A percentile compares a stretch with the other conserved stretches of the same genome.
Evolutionary conservation across 176 grass and related monocot genomes (phyloP).

Genomic region (Ananas comosus): DNA sequence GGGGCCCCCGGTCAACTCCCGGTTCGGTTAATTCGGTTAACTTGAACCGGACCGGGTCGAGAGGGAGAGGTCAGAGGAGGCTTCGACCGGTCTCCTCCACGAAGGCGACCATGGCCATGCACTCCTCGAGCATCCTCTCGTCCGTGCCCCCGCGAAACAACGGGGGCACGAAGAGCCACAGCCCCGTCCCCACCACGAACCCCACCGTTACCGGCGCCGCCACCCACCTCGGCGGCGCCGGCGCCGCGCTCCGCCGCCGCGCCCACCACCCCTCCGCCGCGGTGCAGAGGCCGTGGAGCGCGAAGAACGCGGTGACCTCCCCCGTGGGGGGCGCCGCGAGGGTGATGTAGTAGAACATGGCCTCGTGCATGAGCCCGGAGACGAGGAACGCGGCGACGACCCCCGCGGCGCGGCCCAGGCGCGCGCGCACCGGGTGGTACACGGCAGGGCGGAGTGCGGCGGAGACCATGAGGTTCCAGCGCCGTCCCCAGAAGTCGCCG

Average conservation of each 20-base stretch:
- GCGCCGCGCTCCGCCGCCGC: slow-evolving; percentile 6
- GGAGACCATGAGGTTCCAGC: slow-evolving; percentile 65
- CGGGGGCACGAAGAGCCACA: slow-evolving; percentile 45
- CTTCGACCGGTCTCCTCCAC: slow-evolving; percentile 17
- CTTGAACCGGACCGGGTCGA: neutral
- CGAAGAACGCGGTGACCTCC: slow-evolving; percentile 43
- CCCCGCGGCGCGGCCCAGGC: slow-evolving; percentile 20
- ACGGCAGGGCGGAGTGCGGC: slow-evolving; percentile 48
- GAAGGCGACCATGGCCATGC: slow-evolving; percentile 25
- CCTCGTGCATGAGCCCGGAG: slow-evolving; percentile 76
- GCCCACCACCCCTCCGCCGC: slow-evolving; percentile 33
- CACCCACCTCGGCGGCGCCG: slow-evolving; percentile 1
- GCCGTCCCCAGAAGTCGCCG: slow-evolving; percentile 45
- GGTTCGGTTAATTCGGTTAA: neutral
- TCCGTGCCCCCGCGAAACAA: slow-evolving; percentile 33
- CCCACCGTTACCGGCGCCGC: slow-evolving; percentile 35
- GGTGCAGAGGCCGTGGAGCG: slow-evolving; percentile 44
- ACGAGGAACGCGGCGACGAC: slow-evolving; percentile 43
- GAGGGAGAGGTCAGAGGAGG: neutral
- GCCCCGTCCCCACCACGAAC: slow-evolving; percentile 35
- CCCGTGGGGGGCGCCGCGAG: slow-evolving; percentile 18
- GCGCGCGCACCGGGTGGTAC: slow-evolving; percentile 31
- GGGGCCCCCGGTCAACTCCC: too few relatives aligned
- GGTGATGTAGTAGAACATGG: slow-evolving; percentile 49
- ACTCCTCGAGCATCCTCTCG: slow-evolving; percentile 32